These are phyloP conservation scores for Coccomyxa subellipsoidea DNA, from an alignment of 163 green algal genomes.

Conservation along the genomic window DNA sequence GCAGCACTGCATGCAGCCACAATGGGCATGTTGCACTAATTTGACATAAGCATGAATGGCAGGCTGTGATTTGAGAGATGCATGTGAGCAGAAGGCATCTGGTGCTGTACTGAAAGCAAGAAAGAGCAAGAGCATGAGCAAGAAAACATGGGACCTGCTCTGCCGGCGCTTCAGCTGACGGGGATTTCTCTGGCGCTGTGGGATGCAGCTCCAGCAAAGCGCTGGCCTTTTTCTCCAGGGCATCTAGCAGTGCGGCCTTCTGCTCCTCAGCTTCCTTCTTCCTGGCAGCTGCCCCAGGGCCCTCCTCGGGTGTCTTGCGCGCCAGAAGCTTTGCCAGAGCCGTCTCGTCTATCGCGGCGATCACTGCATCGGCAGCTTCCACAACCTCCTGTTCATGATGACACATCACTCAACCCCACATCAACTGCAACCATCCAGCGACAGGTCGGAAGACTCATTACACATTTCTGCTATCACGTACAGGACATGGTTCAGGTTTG, in stretches of 20 bases:
- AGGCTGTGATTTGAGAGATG: neutral
- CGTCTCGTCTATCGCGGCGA: slow-evolving; percentile 37
- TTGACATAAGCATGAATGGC: neutral
- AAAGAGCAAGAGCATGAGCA: neutral
- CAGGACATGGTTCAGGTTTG: no score
- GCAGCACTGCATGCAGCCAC: neutral
- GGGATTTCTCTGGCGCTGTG: neutral
- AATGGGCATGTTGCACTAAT: neutral
- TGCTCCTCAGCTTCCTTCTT: slow-evolving; percentile 60
- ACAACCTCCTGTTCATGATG: slow-evolving; percentile 25
- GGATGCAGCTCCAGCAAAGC: slow-evolving; percentile 46
- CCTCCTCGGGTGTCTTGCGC: slow-evolving; percentile 52
- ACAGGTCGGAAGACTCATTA: no score
- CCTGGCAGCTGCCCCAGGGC: slow-evolving; percentile 14
- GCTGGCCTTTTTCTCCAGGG: slow-evolving; percentile 48
- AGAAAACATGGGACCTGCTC: neutral
- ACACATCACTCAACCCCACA: neutral
- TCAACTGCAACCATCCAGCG: neutral
- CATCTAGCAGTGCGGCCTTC: slow-evolving; percentile 66
- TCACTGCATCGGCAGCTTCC: slow-evolving; percentile 38
- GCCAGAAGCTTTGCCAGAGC: slow-evolving; percentile 42
- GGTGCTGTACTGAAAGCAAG: neutral
- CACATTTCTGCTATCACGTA: no score
- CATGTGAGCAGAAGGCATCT: neutral
- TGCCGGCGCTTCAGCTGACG: neutral